Conservation (phyloP, 169 alveolate species). For the Blepharisma undulans region DNA sequence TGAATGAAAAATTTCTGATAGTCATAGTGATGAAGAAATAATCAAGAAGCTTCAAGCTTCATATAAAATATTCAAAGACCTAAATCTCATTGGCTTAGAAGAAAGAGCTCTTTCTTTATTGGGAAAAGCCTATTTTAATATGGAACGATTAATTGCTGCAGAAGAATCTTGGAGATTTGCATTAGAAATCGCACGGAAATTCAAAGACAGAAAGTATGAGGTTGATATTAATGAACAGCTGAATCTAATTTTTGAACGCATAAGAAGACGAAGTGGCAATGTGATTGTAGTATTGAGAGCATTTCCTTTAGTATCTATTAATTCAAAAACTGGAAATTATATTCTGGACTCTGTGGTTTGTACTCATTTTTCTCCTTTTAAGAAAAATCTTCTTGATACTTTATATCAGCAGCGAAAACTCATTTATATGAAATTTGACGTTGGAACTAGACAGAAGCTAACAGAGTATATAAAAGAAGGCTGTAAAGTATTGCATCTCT, state of each 20-base stretch:
- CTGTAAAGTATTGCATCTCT: constrained; percentile 23
- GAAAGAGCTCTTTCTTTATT: neutral
- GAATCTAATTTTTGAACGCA: neutral
- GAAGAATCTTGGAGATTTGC: neutral
- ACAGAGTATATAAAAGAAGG: neutral
- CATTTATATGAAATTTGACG: neutral
- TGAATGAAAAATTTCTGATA: neutral
- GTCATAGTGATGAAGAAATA: neutral
- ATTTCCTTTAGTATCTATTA: neutral
- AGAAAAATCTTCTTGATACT: neutral
- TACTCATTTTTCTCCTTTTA: neutral
- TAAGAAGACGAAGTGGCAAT: neutral
- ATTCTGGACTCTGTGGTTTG: neutral
- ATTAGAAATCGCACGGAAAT: neutral
- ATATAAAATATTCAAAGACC: neutral
- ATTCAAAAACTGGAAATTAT: neutral
- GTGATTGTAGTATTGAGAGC: neutral
- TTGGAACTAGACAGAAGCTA: neutral
- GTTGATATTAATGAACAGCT: neutral
- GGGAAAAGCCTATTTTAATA: neutral
- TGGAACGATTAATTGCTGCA: neutral
- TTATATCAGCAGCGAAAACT: neutral
- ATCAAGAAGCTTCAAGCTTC: neutral
- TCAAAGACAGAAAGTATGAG: neutral
- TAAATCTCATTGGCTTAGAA: neutral